Percentiles rank a stretch among this genome's conserved stretches.
Conservation (phyloP, 768 basidiomycete genomes). For the Pholiota microspora region DNA sequence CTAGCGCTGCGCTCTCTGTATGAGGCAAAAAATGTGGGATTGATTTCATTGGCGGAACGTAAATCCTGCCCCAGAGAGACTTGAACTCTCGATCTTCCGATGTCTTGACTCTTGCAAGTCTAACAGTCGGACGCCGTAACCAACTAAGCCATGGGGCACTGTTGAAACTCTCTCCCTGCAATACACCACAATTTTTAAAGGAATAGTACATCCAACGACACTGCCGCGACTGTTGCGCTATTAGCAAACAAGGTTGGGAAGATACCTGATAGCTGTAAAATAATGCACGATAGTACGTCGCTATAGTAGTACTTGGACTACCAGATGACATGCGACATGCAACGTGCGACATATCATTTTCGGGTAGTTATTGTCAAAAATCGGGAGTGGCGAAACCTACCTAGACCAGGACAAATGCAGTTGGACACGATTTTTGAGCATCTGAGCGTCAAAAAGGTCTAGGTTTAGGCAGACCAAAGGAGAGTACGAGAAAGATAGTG, state of each 20-base stretch:
- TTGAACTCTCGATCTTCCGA: conserved; percentile 27
- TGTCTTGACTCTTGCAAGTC: conserved; percentile 2
- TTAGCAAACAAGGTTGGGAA: too few relatives aligned
- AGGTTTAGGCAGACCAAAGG: too few relatives aligned
- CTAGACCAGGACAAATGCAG: too few relatives aligned
- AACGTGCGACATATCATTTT: neutral
- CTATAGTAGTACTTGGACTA: neutral
- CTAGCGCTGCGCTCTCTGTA: too few relatives aligned
- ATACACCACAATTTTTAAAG: neutral
- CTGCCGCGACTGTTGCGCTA: too few relatives aligned
- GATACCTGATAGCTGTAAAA: neutral
- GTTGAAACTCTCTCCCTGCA: neutral
- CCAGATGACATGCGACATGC: neutral
- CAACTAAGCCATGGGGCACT: conserved; percentile 25
- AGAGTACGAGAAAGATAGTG: too few relatives aligned
- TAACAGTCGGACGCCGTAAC: conserved; percentile 26
- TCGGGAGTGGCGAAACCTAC: too few relatives aligned
- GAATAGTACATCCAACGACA: too few relatives aligned
- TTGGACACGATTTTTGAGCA: too few relatives aligned
- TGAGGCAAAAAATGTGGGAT: too few relatives aligned
- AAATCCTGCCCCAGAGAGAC: conserved; percentile 22
- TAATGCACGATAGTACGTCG: neutral
- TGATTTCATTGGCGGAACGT: too few relatives aligned
- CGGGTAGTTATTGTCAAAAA: neutral
- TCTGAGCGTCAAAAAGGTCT: too few relatives aligned